phyloP scores from a whole-genome alignment of 176 grass and related monocot genomes.

The Olyra latifolia region DNA sequence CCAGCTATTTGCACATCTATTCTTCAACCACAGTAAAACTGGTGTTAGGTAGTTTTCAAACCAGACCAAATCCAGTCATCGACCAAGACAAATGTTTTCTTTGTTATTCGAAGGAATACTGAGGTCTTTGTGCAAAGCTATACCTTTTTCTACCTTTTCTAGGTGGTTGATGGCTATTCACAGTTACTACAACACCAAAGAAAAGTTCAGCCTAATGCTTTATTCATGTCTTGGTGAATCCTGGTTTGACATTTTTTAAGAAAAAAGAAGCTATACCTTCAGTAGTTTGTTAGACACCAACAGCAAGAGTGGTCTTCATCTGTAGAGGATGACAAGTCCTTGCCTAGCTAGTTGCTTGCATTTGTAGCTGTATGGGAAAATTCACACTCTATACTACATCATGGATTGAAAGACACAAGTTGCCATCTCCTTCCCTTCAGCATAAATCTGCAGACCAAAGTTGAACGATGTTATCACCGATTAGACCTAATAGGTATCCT shows the following conservation, averaged over 20 bases:
- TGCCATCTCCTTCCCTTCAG: conserved; percentile 23
- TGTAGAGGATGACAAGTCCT: neutral
- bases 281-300: neutral
- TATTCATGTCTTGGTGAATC: no score
- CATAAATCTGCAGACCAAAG: conserved; percentile 23
- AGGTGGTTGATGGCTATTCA: no score
- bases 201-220: no score
- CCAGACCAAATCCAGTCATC: neutral
- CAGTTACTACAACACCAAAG: no score
- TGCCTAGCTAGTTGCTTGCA: neutral
- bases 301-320: neutral
- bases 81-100: neutral
- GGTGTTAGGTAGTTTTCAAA: neutral
- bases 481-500: conserved; percentile 18
- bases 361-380: neutral
- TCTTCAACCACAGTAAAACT: neutral
- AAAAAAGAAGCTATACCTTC: neutral
- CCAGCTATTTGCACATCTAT: neutral
- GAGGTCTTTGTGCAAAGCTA: conserved; percentile 12
- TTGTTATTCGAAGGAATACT: neutral
- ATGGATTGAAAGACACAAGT: conserved; percentile 29
- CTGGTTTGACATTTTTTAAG: no score
- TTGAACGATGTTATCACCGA: conserved; percentile 22
- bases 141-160: neutral
- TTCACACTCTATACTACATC: conserved; percentile 11